These are phyloP conservation scores for Tetrapyrgos nigripes DNA, from an alignment of 1,284 basidiomycete genomes.

Conservation along the genomic window DNA sequence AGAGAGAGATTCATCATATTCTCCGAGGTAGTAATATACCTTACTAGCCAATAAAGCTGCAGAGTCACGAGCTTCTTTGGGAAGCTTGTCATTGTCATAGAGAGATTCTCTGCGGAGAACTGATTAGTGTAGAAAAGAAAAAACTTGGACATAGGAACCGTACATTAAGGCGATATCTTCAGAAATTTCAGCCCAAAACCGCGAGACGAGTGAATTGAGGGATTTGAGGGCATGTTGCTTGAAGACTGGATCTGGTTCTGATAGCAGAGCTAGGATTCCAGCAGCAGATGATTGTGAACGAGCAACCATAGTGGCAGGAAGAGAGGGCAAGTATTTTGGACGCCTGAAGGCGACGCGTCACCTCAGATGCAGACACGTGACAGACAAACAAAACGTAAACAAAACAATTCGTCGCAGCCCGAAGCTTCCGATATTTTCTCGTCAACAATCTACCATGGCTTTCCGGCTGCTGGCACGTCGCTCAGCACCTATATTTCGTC, in stretches of 20 bases:
- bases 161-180: conserved; percentile 91
- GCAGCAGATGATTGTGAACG: conserved; percentile 81
- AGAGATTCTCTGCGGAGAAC: conserved; percentile 76
- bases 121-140: background rate
- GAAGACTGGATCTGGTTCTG: conserved; percentile 86
- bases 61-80: conserved; percentile 73
- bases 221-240: conserved; percentile 90
- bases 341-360: conserved; percentile 38
- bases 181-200: conserved; percentile 98
- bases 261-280: conserved; percentile 88
- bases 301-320: conserved; percentile 55
- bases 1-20: conserved; percentile 91
- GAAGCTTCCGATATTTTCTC: conserved; percentile 15
- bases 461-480: conserved; percentile 55
- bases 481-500: conserved; percentile 39
- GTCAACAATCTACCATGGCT: conserved; percentile 51
- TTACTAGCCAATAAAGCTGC: conserved; percentile 94
- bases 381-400: background rate
- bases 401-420: background rate
- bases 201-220: conserved; percentile 83
- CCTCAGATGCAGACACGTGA: background rate
- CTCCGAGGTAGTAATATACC: conserved; percentile 94
- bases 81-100: conserved; percentile 83
- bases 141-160: conserved; percentile 40
- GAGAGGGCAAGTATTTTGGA: conserved; percentile 27